phyloP scores from a whole-genome alignment of 2,329 filamentous ascomycete species.

The Paraconiothyrium brasiliense region DNA sequence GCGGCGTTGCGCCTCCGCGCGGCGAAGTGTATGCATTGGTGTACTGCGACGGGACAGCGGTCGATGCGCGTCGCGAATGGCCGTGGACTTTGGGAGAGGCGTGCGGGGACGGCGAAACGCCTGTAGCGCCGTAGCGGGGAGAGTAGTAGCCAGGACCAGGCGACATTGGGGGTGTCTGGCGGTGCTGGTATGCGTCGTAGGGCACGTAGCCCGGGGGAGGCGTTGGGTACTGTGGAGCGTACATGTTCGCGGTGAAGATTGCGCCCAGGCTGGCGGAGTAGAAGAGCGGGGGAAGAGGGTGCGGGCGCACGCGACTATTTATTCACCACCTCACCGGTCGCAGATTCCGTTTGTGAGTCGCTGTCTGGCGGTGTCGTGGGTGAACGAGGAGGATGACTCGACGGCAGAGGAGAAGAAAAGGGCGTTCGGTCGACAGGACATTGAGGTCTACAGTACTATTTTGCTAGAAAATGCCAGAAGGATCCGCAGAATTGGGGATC shows the following conservation, averaged over 20 bases:
- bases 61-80: constrained; percentile 67
- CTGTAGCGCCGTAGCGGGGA: constrained; percentile 60
- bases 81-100: constrained; percentile 56
- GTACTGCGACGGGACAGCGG: constrained; percentile 57
- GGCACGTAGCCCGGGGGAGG: constrained; percentile 50
- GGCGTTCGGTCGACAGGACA: constrained; percentile 48
- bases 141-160: constrained; percentile 63
- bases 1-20: constrained; percentile 50
- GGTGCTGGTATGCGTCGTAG: constrained; percentile 42
- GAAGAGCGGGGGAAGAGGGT: constrained; percentile 16
- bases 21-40: constrained; percentile 46
- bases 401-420: constrained; percentile 41
- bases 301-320: constrained; percentile 30
- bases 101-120: constrained; percentile 57
- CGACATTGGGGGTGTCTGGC: constrained; percentile 54
- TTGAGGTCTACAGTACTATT: constrained; percentile 27
- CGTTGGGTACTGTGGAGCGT: constrained; percentile 44
- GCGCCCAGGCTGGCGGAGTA: constrained; percentile 15
- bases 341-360: constrained; percentile 40
- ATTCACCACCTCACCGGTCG: constrained; percentile 44
- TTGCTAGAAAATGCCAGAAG: constrained; percentile 44
- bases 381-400: constrained; percentile 39
- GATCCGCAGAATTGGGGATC: constrained; percentile 40
- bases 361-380: constrained; percentile 27
- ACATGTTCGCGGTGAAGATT: constrained; percentile 32